Evolutionary conservation across 1,139 yeast species (phyloP), one percentile per base, ranked within the genome.

Genomic region (Nematodospora anomalae): DNA sequence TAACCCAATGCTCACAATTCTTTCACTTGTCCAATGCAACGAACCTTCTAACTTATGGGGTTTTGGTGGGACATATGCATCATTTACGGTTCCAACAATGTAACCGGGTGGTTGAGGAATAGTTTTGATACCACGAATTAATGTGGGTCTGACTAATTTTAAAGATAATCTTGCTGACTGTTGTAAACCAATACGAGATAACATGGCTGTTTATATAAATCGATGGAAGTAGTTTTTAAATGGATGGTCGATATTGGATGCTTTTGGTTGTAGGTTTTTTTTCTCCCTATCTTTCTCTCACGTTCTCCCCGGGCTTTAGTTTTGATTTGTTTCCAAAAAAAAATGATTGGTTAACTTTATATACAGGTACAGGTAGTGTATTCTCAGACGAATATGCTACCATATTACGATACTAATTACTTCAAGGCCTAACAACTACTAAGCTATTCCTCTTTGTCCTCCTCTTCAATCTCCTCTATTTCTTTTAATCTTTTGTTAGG

Each of bases 21-120:
- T 76, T 60, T 90, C 97, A 52, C 83, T 79, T 10, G 88, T 67
- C 96, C 96, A 89, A 68, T 89, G 97, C 58, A 78, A 80, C 4
- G 95, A 81, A 21, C 97, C 97, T 53, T 86, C 90, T 47, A 72
- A 61, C 51, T 71, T 68, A 55, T 76, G 71, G 2, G 82, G 62
- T 36, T 67, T 62, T 27, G 95, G 95, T 13, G 76, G 68, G 33
- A 75, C 74, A 48, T 76, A 80, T 4, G 96, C 84, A 42, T 89
- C 96, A 60, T 89, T 89, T 35, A 85, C 90, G 15, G 83, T 76
- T 12, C 94, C 95, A 25, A 72, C 74, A 38, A 83, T 74, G 49
- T 71, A 64, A 9, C 90, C 90, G 29, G 86, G 79, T 12, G 88
- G 88, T 56, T 81, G 85, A 33, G 74, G 74, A 42, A 70, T 80